Evolutionary conservation across 345 rosid species (phyloP), one percentile per base, ranked within the genome.

Genomic region (Arabis hirsuta): DNA sequence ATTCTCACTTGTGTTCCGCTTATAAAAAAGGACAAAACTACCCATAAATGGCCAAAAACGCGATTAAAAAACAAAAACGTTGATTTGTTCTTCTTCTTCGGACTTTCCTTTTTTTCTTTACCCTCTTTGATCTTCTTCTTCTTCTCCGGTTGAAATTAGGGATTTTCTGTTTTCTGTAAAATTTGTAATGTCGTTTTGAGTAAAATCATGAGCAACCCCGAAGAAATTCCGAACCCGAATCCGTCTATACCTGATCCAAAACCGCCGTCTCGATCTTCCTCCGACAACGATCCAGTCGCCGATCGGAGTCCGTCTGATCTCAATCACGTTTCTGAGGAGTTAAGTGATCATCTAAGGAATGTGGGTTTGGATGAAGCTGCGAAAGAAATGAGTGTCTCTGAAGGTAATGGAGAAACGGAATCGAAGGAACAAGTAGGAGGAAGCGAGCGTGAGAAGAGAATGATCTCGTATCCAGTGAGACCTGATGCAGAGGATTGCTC

Each of bases 401-500:
- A 58, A 9, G 54, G 43, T 57, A 39, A 55, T 36, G 67, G 9
- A 56, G 76, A 57, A 12, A 57, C 26, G 36, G 67, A 13, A 43
- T 54, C 56, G 38, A 77, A 61, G 0, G 55, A 51, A 12, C 71
- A 13, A 11, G 56, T 4, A 11, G 56, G 6, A 47, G 59, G 51
- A n/a, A 52, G 31, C 19, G 72, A 58, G 48, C 50, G 61, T 55
- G 82, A 67, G 62, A 71, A 54, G 75, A 82, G 66, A 67, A 52
- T 45, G 73, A 65, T 72, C n/a, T 56, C 78, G 72, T 85, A 84
- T 76, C 99, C 98, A 3, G 83, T 88, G 76, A 86, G 98, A 76
- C 92, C 89, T 14, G 96, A 84, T 22, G 96, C 97, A 6, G 96
- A 86, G 78, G 96, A 96, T 79, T 96, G 99, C 55, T 69, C 98